Evolutionary conservation across 2,329 filamentous ascomycete species (phyloP).

Genomic region (Fusarium phyllophilum): DNA sequence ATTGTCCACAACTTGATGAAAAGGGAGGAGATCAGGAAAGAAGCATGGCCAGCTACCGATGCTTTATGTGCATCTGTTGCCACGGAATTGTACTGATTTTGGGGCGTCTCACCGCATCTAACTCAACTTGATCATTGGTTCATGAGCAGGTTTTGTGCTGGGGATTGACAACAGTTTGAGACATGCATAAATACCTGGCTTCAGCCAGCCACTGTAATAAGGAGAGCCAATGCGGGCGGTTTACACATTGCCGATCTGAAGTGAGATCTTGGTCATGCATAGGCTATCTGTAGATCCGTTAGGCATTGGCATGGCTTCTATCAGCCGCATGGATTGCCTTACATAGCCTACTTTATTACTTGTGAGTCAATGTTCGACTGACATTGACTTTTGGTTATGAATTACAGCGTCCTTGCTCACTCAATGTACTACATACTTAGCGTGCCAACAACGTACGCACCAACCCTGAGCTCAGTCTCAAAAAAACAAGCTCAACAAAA

Average conservation of each 20-base stretch:
- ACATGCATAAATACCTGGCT: constrained; percentile 11
- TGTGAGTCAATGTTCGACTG: no score
- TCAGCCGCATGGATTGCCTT: neutral
- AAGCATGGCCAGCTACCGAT: neutral
- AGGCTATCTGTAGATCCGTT: neutral
- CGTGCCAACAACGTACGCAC: neutral
- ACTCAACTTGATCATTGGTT: neutral
- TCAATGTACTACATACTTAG: neutral
- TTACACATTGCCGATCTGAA: neutral
- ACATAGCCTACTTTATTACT: no score
- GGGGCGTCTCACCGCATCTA: neutral
- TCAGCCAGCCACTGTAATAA: neutral
- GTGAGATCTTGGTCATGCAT: neutral
- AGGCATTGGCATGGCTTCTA: neutral
- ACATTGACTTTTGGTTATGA: neutral
- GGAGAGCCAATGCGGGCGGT: neutral
- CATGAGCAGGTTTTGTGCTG: neutral
- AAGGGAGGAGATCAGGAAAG: neutral
- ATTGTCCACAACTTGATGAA: neutral
- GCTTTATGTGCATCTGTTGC: neutral
- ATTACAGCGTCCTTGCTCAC: neutral
- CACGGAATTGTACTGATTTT: neutral
- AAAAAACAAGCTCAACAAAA: neutral
- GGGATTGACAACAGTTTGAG: neutral
- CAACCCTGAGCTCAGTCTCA: neutral